Percentiles rank a stretch among this genome's conserved stretches.
Evolutionary conservation across 495 filamentous ascomycete genomes (phyloP).

Genomic region (Thozetella sp.): DNA sequence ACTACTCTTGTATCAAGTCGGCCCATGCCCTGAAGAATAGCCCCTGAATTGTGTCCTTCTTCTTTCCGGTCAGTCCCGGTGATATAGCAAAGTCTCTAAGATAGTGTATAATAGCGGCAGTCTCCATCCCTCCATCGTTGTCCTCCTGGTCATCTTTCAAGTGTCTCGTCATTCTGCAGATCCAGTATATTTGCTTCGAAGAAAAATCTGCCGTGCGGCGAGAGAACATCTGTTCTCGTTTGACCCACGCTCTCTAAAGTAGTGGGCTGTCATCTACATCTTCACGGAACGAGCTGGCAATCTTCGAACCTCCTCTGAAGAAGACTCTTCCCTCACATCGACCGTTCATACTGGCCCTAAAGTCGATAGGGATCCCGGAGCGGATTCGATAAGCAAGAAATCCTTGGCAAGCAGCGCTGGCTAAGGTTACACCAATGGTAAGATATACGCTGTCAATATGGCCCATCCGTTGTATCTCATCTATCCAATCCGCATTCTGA

Average conservation of each 20-base stretch:
- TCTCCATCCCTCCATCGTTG: neutral
- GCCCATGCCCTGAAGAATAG: neutral
- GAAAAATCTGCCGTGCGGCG: neutral
- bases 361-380: neutral
- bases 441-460: slow-evolving; percentile 14
- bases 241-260: neutral
- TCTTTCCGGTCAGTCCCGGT: neutral
- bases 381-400: neutral
- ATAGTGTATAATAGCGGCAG: neutral
- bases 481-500: slow-evolving; percentile 6
- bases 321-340: neutral
- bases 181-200: neutral
- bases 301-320: neutral
- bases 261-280: neutral
- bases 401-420: neutral
- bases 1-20: neutral
- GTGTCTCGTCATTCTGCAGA: neutral
- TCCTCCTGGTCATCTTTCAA: neutral
- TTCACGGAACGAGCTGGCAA: neutral
- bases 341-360: neutral
- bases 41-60: neutral
- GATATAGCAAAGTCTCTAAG: neutral
- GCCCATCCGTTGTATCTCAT: slow-evolving; percentile 15
- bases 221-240: neutral
- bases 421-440: slow-evolving; percentile 1